Evolutionary conservation across 2,329 filamentous ascomycete species (phyloP).

Genomic region (Fusarium sp.): DNA sequence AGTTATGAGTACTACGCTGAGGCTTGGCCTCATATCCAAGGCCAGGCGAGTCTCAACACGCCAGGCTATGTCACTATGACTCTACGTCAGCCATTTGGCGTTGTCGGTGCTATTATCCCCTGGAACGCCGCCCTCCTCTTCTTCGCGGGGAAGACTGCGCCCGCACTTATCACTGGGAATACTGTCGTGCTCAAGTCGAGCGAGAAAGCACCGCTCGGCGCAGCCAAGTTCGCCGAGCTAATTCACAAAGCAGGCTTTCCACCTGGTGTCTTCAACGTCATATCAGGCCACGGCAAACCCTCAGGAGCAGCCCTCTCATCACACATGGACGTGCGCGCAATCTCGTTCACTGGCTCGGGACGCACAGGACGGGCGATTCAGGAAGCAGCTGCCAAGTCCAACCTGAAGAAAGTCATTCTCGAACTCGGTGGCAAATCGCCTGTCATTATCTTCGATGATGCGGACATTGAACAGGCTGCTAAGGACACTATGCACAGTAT

Average conservation of each 20-base stretch:
- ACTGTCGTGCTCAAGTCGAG: conserved; percentile 34
- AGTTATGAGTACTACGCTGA: conserved; percentile 56
- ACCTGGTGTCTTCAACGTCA: conserved; percentile 77
- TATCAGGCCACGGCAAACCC: conserved; percentile 75
- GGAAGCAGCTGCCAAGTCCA: conserved; percentile 73
- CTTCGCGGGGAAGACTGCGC: conserved; percentile 53
- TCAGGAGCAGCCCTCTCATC: conserved; percentile 73
- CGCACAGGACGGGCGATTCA: conserved; percentile 77
- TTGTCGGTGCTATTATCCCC: conserved; percentile 66
- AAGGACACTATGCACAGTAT: conserved; percentile 59
- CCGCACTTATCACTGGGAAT: conserved; percentile 33
- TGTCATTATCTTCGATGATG: conserved; percentile 71
- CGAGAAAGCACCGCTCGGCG: conserved; percentile 35
- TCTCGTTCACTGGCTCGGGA: conserved; percentile 82
- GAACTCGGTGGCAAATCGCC: conserved; percentile 77
- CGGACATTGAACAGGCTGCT: conserved; percentile 49
- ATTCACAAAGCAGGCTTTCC: conserved; percentile 79
- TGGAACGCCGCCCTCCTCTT: conserved; percentile 65
- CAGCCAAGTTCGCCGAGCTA: conserved; percentile 57
- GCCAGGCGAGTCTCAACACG: conserved; percentile 59
- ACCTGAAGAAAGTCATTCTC: conserved; percentile 72
- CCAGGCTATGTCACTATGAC: conserved; percentile 59
- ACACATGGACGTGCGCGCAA: conserved; percentile 76
- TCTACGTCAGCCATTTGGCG: conserved; percentile 61
- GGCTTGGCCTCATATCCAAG: conserved; percentile 54